Evolutionary conservation across 495 filamentous ascomycete species (phyloP), one percentile per base, ranked within the genome.

Genomic region (Xanthoparmelia taractica): DNA sequence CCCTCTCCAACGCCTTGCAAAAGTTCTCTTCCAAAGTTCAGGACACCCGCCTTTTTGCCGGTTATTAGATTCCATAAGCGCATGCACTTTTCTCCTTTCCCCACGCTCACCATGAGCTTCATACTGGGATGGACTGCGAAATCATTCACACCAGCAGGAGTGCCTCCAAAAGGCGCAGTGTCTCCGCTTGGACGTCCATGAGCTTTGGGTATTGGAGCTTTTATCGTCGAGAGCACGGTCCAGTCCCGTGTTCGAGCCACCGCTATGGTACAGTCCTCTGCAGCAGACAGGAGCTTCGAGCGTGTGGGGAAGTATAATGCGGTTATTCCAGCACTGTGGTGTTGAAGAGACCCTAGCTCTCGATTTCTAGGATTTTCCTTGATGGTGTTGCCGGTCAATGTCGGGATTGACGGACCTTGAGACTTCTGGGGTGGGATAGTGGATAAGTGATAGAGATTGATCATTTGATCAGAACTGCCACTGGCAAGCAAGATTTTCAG

Each of bases 21-120:
- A 63, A 88, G 77, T 2, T 85, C 82, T 63, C 80, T 78, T 65
- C 78, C 81, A 68, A 97, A 97, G 69, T 88, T 93, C 68, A 97
- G 73, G 54, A 96, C 92, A 23, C 91, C 89, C 23, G 91, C 91
- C 73, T 96, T 97, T 79, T 91, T 95, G 5, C 92, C 95, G 34
- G 94, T 97, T 68, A 96, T 90, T 57, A 99, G 70, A 69, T 99
- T 97, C 94, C 94, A 99, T 65, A 97, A 76, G 66, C 94, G 78
- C 88, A 99, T 92, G 68, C 85, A 91, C 59, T 84, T 82, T 78
- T 97, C 95, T 47, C 92, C 92, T 64, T 85, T 88, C 34, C 88
- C 85, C 6, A 97, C 92, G 68, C 84, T 92, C 55, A 99, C 80
- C 85, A 96, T 94, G 59, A 99, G 82, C 77, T 97, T 97, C 82